A percentile compares a stretch with the other conserved stretches of the same genome.
phyloP scores from a whole-genome alignment of 192 early-diverging fungal species.

The Entomortierella beljakovae region DNA sequence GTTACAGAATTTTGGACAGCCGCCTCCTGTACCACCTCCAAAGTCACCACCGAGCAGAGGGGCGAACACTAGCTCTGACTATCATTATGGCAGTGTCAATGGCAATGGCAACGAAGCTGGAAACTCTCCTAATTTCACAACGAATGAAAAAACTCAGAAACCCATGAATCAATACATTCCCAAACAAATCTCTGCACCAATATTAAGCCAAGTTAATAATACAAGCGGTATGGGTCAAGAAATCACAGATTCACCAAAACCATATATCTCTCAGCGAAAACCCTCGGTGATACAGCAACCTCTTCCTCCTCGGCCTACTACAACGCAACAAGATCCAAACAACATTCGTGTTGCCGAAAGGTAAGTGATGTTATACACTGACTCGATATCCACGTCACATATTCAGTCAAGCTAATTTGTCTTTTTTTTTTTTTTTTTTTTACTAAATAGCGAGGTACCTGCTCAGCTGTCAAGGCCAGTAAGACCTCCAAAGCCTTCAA shows the following conservation, averaged over 20 bases:
- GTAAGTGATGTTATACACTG: too few species aligned
- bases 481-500: too few species aligned
- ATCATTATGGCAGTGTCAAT: neutral
- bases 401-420: too few species aligned
- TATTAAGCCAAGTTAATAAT: neutral
- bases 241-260: conserved; percentile 3
- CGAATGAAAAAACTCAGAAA: too few species aligned
- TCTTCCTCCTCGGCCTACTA: too few species aligned
- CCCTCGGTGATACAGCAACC: neutral
- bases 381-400: too few species aligned
- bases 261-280: neutral
- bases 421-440: too few species aligned
- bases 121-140: too few species aligned
- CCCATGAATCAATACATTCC: too few species aligned
- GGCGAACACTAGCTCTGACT: neutral
- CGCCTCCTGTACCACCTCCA: neutral
- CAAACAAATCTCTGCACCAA: neutral
- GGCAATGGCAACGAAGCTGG: too few species aligned
- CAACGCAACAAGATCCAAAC: neutral
- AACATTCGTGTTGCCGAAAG: neutral
- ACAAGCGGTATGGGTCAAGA: neutral
- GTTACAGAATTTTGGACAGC: conserved; percentile 12
- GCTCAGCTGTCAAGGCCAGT: too few species aligned
- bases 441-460: neutral
- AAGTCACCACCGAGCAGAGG: neutral